These are phyloP conservation scores for Themeda triandra DNA, from an alignment of 176 grass and related monocot genomes.

Conservation along the genomic window DNA sequence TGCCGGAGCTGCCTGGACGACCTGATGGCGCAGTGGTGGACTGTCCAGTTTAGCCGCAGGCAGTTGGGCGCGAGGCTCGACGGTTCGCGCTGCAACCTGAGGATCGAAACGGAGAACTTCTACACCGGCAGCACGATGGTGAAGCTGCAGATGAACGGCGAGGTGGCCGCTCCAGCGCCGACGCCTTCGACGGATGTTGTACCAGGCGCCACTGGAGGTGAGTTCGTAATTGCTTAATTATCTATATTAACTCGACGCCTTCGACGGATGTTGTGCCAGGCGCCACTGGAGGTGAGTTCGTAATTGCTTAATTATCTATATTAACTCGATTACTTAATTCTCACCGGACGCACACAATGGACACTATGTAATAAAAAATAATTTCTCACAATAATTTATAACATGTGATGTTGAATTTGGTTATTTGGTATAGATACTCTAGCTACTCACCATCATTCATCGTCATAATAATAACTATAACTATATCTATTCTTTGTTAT, in stretches of 20 bases:
- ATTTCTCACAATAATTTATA: too few relatives aligned
- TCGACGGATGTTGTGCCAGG: neutral
- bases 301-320: neutral
- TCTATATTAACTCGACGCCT: neutral
- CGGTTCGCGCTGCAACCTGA: conserved; percentile 38
- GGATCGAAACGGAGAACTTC: conserved; percentile 30
- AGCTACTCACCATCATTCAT: too few relatives aligned
- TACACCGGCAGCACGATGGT: conserved; percentile 26
- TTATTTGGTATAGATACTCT: too few relatives aligned
- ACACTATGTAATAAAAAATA: too few relatives aligned
- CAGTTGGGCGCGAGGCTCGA: neutral
- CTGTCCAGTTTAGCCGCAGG: neutral
- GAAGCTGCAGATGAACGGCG: conserved; percentile 12
- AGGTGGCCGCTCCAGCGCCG: neutral
- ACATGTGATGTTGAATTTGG: too few relatives aligned
- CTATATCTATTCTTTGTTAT: too few relatives aligned
- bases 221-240: neutral
- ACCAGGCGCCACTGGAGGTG: neutral
- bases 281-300: neutral
- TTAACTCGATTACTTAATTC: too few relatives aligned
- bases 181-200: neutral
- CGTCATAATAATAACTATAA: too few relatives aligned
- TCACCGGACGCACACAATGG: too few relatives aligned
- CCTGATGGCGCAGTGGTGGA: neutral
- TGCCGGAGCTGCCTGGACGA: conserved; percentile 38